Evolutionary conservation across 1,284 basidiomycete genomes (phyloP), one percentile per base, ranked within the genome.

Genomic region (Albatrellus sp.): DNA sequence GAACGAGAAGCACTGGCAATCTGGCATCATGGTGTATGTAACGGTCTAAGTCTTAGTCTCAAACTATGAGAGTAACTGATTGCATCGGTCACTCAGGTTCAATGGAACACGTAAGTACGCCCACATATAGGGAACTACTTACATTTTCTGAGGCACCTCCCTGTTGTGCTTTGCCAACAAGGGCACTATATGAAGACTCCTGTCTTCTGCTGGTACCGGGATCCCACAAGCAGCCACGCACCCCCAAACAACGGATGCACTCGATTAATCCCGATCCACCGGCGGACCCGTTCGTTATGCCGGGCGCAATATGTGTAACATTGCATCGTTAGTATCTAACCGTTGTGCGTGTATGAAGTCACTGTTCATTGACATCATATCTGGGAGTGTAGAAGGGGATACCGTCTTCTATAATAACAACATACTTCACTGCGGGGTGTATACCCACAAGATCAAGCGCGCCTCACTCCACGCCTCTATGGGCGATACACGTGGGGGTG

Each of bases 381-480:
- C 24, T 24, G 24, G 24, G 24, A 14, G 7, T 5, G n/a, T 49
- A 73, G 69, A 69, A 1, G 86, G 87, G 0, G 80, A 90, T 51
- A 82, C 80, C 0, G 81, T 83, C 11, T 89, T 89, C 60, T 90
- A 90, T 60, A 86, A 87, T 56, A 79, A 75, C 55, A 85, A 90
- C 55, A 84, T 90, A 50, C 63, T 90, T 28, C 84, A 89, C 54
- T 81, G 80, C 45, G 83, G 77, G 7, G 68, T 70, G 13, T 90
- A 90, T 59, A 68, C 71, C 49, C 64, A 72, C 1, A 58, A 58
- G 28, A 57, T 60, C 17, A 68, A 64, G 43, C 72, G 87, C 2
- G 77, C 78, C 20, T 90, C 87, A 1, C 65, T 90, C 9, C 87
- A 90, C 54, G 87, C 74, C 1, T 77, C 68, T 44, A 79, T 85